phyloP scores from a whole-genome alignment of 176 grass and related monocot species.

The Chrysopogon serrulatus region DNA sequence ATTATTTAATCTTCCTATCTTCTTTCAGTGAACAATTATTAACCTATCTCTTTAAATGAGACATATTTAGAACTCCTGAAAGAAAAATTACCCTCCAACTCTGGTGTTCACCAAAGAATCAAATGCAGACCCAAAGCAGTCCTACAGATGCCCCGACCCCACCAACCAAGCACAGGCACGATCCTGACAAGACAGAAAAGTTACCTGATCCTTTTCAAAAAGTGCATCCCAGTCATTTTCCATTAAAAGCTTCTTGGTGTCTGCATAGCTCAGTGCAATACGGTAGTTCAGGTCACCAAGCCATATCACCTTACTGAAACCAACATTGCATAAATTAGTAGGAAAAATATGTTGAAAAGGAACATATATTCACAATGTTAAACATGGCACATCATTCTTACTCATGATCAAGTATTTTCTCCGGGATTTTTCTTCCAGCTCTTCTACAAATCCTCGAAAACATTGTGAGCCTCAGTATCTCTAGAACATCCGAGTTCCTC shows the following conservation, averaged over 20 bases:
- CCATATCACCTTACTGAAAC: slow-evolving; percentile 73
- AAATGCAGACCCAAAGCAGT: not conserved
- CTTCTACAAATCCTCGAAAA: slow-evolving; percentile 72
- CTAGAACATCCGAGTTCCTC: slow-evolving; percentile 81
- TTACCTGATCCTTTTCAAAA: slow-evolving; percentile 86
- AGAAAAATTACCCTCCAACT: not conserved
- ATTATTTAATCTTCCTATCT: not conserved
- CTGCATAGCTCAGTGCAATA: slow-evolving; percentile 66
- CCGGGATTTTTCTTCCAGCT: slow-evolving; percentile 58
- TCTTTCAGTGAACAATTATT: not conserved
- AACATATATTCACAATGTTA: slow-evolving; percentile 11
- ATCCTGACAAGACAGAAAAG: slow-evolving; percentile 8
- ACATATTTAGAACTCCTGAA: not conserved
- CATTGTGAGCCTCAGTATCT: slow-evolving; percentile 73
- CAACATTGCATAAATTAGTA: slow-evolving; percentile 25
- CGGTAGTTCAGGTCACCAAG: slow-evolving; percentile 96
- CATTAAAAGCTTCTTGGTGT: slow-evolving; percentile 59
- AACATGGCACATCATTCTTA: slow-evolving; percentile 31
- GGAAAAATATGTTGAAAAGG: not conserved
- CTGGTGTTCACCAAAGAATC: not conserved
- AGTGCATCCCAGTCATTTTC: slow-evolving; percentile 82
- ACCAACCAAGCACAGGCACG: not conserved
- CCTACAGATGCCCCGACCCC: not conserved
- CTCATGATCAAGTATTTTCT: slow-evolving; percentile 93
- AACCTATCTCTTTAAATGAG: not conserved